Evolutionary conservation across 352 stramenopile genomes (phyloP).

Genomic region (Phytopythium aichiense): DNA sequence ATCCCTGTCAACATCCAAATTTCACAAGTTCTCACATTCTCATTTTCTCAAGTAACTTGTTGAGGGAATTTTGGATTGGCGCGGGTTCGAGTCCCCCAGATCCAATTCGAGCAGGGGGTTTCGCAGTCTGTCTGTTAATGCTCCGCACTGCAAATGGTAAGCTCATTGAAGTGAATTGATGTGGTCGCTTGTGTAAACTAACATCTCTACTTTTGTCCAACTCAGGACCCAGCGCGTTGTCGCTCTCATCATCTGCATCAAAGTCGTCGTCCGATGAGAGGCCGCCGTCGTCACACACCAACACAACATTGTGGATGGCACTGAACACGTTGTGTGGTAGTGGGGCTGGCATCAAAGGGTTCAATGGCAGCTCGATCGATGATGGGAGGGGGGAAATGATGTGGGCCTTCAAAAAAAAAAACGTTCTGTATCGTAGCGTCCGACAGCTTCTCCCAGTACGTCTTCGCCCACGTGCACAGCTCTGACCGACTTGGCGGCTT

Average conservation of each 20-base stretch:
- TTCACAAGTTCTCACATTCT: no score
- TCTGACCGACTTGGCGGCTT: not conserved
- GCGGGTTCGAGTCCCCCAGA: slow-evolving; percentile 1
- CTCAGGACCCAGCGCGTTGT: not conserved
- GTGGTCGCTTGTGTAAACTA: no score
- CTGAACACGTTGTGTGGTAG: not conserved
- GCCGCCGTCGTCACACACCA: no score
- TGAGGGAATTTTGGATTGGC: not conserved
- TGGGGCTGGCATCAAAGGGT: not conserved
- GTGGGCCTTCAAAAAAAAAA: not conserved
- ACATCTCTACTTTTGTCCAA: not conserved
- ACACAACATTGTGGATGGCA: not conserved
- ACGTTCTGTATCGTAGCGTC: not conserved
- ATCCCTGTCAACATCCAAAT: no score
- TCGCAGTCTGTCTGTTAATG: slow-evolving; percentile 1
- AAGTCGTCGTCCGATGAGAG: slow-evolving; percentile 1
- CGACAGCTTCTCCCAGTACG: not conserved
- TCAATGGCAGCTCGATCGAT: not conserved
- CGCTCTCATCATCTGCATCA: not conserved
- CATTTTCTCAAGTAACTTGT: no score
- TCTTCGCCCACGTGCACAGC: not conserved
- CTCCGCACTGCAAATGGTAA: slow-evolving; percentile 1
- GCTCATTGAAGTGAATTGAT: not conserved
- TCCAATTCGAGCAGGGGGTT: not conserved
- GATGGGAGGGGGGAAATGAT: not conserved